A percentile compares a stretch with the other conserved stretches of the same genome.
Evolutionary conservation across 2,329 filamentous ascomycete genomes (phyloP).

Genomic region (Xylariaceae sp.): DNA sequence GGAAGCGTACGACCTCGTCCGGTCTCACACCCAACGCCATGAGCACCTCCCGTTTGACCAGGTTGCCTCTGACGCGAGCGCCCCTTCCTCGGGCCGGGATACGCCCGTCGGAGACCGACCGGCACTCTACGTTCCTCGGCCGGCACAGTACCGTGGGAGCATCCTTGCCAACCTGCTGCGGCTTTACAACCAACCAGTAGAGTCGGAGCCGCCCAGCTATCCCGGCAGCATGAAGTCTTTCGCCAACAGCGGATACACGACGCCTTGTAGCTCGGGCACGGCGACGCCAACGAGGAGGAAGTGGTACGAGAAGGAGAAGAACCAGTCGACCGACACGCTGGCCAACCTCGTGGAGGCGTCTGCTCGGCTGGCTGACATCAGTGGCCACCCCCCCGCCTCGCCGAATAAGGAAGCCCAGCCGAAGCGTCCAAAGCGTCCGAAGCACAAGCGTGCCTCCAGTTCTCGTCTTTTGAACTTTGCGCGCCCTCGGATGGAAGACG

Average conservation of each 20-base stretch:
- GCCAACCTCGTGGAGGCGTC: constrained; percentile 44
- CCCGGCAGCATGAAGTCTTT: constrained; percentile 26
- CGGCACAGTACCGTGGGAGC: constrained; percentile 39
- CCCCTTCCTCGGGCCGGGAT: constrained; percentile 16
- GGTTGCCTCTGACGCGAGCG: constrained; percentile 11
- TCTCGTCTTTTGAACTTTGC: constrained; percentile 31
- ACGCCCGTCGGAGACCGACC: constrained; percentile 34
- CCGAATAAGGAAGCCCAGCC: constrained; percentile 15
- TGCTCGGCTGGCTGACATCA: constrained; percentile 35
- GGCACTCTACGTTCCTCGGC: constrained; percentile 37
- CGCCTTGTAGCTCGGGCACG: constrained; percentile 36
- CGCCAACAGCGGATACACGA: constrained; percentile 26
- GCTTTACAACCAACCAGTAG: constrained; percentile 39
- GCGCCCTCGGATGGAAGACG: constrained; percentile 38
- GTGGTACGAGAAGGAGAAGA: constrained; percentile 45
- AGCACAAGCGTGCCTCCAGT: constrained; percentile 34
- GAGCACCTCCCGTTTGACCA: constrained; percentile 17
- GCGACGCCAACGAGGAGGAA: constrained; percentile 40
- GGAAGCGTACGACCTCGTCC: constrained; percentile 39
- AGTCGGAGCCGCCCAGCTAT: constrained; percentile 18
- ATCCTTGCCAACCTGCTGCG: constrained; percentile 42
- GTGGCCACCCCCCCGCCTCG: constrained; percentile 11
- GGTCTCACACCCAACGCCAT: constrained; percentile 34
- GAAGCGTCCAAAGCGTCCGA: constrained; percentile 31
- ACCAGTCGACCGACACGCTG: constrained; percentile 42